A percentile compares a stretch with the other conserved stretches of the same genome.
phyloP scores from a whole-genome alignment of 495 filamentous ascomycete genomes.

The Penicillium egyptiacum region DNA sequence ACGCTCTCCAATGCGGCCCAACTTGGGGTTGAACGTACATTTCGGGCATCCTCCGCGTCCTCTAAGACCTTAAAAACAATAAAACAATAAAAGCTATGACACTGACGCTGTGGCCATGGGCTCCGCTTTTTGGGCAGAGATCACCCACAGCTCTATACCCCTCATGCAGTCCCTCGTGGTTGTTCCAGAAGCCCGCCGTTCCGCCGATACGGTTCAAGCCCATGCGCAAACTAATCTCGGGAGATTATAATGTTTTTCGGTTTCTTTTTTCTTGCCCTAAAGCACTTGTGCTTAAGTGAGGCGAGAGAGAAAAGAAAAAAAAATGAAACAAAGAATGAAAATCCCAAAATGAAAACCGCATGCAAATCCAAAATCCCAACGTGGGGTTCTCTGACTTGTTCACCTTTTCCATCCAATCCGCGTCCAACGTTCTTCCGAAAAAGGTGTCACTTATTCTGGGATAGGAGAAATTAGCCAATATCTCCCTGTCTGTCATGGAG shows the following conservation, averaged over 20 bases:
- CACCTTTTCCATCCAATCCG: slow-evolving; percentile 25
- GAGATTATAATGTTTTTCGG: slow-evolving; percentile 13
- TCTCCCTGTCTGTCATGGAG: slow-evolving; percentile 1
- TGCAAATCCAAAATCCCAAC: slow-evolving; percentile 18
- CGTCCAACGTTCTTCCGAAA: slow-evolving; percentile 5
- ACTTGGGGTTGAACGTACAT: slow-evolving; percentile 4
- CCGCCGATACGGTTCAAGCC: slow-evolving; percentile 24
- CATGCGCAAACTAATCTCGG: slow-evolving; percentile 18
- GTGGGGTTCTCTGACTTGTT: slow-evolving; percentile 40
- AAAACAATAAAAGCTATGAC: slow-evolving; percentile 20
- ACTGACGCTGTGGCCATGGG: slow-evolving; percentile 11
- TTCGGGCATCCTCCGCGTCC: slow-evolving; percentile 8
- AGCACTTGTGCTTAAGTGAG: slow-evolving; percentile 5
- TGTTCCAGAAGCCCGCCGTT: slow-evolving; percentile 26
- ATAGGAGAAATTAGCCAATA: slow-evolving; percentile 21
- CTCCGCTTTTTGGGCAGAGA: slow-evolving; percentile 25
- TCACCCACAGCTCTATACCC: slow-evolving; percentile 13
- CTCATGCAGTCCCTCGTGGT: slow-evolving; percentile 21
- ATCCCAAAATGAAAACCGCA: neutral
- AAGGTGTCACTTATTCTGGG: slow-evolving; percentile 14
- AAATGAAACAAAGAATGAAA: slow-evolving; percentile 9
- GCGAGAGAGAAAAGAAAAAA: neutral
- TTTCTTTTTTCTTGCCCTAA: neutral
- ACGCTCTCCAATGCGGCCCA: slow-evolving; percentile 15
- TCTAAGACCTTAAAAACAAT: slow-evolving; percentile 3